These are phyloP conservation scores for Scheffersomyces titani DNA, from an alignment of 1,139 yeast genomes.

Conservation along the genomic window DNA sequence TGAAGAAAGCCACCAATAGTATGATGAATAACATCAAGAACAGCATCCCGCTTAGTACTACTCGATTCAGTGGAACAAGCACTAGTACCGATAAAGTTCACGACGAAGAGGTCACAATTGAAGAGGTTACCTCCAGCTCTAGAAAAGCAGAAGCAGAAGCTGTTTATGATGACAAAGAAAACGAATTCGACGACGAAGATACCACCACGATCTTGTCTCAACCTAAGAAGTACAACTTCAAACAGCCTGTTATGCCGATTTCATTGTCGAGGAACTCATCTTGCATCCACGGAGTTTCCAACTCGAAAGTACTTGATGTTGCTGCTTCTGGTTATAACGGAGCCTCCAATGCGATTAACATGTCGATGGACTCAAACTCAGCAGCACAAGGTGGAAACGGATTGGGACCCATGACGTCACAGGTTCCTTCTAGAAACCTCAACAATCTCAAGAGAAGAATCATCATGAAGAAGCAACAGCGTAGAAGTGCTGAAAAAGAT, in stretches of 20 bases:
- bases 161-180: slow-evolving; percentile 1
- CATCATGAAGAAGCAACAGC: slow-evolving; percentile 41
- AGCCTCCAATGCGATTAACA: slow-evolving; percentile 49
- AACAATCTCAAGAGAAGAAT: slow-evolving; percentile 58
- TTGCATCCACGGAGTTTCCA: slow-evolving; percentile 25
- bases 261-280: slow-evolving; percentile 28
- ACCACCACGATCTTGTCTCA: slow-evolving; percentile 4
- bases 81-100: slow-evolving; percentile 31
- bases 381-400: slow-evolving; percentile 57
- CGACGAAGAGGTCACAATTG: slow-evolving; percentile 19
- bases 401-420: slow-evolving; percentile 66
- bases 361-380: slow-evolving; percentile 44
- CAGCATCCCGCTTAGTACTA: slow-evolving; percentile 18
- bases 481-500: slow-evolving; percentile 9
- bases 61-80: slow-evolving; percentile 27
- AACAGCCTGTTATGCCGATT: slow-evolving; percentile 11
- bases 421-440: slow-evolving; percentile 67
- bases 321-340: slow-evolving; percentile 82
- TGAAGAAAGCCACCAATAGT: slow-evolving; percentile 37
- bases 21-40: slow-evolving; percentile 29
- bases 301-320: slow-evolving; percentile 57
- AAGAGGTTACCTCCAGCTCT: slow-evolving; percentile 15
- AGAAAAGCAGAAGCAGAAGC: slow-evolving; percentile 11
- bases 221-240: slow-evolving; percentile 13
- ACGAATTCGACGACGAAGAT: slow-evolving; percentile 10